Evolutionary conservation across 345 rosid genomes (phyloP).

Genomic region (Populus euphratica): DNA sequence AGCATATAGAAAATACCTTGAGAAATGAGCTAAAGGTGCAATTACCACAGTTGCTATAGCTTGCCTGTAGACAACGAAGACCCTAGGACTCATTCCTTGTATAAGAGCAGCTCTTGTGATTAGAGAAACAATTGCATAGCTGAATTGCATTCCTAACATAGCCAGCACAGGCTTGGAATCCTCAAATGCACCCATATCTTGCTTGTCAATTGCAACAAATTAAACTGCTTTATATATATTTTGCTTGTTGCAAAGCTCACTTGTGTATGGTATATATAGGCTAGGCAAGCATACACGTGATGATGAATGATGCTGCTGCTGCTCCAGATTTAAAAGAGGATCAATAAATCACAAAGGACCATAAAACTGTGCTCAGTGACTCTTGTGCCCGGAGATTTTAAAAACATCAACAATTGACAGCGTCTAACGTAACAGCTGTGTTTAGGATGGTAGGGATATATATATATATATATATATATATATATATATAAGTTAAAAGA

Average conservation of each 20-base stretch:
- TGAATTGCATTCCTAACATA: slow-evolving; percentile 37
- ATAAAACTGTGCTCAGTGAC: too few species aligned
- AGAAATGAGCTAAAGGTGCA: slow-evolving; percentile 33
- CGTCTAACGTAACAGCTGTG: neutral
- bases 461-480: too few species aligned
- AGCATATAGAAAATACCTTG: slow-evolving; percentile 10
- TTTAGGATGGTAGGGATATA: neutral
- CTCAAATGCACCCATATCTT: slow-evolving; percentile 20
- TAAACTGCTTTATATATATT: too few species aligned
- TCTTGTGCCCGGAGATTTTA: too few species aligned
- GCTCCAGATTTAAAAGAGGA: neutral
- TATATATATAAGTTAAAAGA: too few species aligned
- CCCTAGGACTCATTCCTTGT: slow-evolving; percentile 41
- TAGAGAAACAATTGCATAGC: slow-evolving; percentile 31
- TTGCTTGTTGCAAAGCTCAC: neutral
- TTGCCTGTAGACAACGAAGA: slow-evolving; percentile 43
- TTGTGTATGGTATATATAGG: neutral
- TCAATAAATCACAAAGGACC: neutral
- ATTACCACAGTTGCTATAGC: slow-evolving; percentile 36
- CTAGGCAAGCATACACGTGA: neutral
- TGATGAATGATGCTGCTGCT: too few species aligned
- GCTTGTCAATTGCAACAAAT: neutral
- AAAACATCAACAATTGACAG: neutral
- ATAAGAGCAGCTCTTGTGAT: slow-evolving; percentile 35
- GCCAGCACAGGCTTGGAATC: slow-evolving; percentile 34